Percentiles rank a stretch among this genome's conserved stretches.
Conservation (phyloP, 2,329 filamentous ascomycete genomes). For the Hymenoscyphus linearis region DNA sequence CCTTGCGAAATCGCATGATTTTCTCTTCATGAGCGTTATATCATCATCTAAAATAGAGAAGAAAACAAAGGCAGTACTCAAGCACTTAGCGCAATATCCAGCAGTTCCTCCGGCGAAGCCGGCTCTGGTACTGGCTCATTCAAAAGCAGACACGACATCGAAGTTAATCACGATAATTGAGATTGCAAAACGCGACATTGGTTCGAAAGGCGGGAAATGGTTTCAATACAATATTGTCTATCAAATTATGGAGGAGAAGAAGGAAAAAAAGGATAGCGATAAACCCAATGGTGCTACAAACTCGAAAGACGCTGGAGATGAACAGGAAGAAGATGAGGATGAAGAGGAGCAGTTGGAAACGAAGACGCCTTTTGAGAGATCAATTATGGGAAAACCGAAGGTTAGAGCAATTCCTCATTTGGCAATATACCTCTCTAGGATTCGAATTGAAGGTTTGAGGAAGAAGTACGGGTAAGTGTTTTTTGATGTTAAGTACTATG, state of each 20-base stretch:
- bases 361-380: slow-evolving; percentile 51
- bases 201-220: slow-evolving; percentile 39
- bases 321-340: slow-evolving; percentile 34
- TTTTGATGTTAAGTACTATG: neutral
- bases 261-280: slow-evolving; percentile 24
- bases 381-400: slow-evolving; percentile 42
- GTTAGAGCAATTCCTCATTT: slow-evolving; percentile 47
- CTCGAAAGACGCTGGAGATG: slow-evolving; percentile 16
- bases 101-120: slow-evolving; percentile 29
- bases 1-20: slow-evolving; percentile 33
- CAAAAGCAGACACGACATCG: slow-evolving; percentile 39
- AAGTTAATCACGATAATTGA: slow-evolving; percentile 67
- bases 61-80: slow-evolving; percentile 30
- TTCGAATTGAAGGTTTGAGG: slow-evolving; percentile 50
- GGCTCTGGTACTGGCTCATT: slow-evolving; percentile 35
- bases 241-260: slow-evolving; percentile 15
- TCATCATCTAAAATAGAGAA: slow-evolving; percentile 52
- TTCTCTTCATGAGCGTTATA: slow-evolving; percentile 50
- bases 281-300: slow-evolving; percentile 7
- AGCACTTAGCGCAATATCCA: slow-evolving; percentile 22
- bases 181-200: slow-evolving; percentile 54
- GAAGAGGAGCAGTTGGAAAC: slow-evolving; percentile 49
- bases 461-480: slow-evolving; percentile 32
- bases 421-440: slow-evolving; percentile 53
- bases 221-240: slow-evolving; percentile 35